Evolutionary conservation across 108 stramenopile genomes (phyloP).

Genomic region (Cyclotella kingstonii): DNA sequence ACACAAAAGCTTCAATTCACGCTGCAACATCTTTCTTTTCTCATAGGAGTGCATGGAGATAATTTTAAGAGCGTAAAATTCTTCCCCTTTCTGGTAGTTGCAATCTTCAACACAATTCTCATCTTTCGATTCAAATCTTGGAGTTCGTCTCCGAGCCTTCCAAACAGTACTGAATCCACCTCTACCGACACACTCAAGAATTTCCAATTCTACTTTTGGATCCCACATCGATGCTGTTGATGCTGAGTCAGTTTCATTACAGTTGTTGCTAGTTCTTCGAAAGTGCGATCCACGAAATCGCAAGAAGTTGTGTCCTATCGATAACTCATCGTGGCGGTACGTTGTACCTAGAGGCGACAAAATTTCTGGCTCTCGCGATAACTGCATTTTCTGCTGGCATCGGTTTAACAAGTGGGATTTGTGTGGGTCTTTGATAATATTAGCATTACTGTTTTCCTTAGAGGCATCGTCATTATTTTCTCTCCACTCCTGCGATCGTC

Average conservation of each 20-base stretch:
- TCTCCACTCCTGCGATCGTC: background rate
- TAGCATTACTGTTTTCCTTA: background rate
- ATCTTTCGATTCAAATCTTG: background rate
- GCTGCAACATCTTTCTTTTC: slow-evolving; percentile 57
- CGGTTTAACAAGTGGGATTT: no score
- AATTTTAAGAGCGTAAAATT: slow-evolving; percentile 46
- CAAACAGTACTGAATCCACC: slow-evolving; percentile 68
- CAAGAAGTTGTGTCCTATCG: slow-evolving; percentile 76
- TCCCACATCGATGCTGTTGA: slow-evolving; percentile 27
- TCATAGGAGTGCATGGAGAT: slow-evolving; percentile 25
- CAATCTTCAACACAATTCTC: background rate
- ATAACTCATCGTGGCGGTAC: slow-evolving; percentile 69
- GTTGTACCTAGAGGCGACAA: slow-evolving; percentile 44
- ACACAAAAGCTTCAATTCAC: slow-evolving; percentile 66
- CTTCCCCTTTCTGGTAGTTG: slow-evolving; percentile 35
- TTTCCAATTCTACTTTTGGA: slow-evolving; percentile 16
- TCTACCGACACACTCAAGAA: slow-evolving; percentile 53
- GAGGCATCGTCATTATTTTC: background rate
- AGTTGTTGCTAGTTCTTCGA: no score
- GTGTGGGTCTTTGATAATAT: no score
- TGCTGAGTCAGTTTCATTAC: no score
- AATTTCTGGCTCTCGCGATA: slow-evolving; percentile 6
- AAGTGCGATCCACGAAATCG: slow-evolving; percentile 64
- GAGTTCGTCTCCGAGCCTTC: slow-evolving; percentile 41
- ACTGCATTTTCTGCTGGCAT: no score